Evolutionary conservation across 352 stramenopile genomes (phyloP).

Genomic region (Chrysophaeum taylorii): DNA sequence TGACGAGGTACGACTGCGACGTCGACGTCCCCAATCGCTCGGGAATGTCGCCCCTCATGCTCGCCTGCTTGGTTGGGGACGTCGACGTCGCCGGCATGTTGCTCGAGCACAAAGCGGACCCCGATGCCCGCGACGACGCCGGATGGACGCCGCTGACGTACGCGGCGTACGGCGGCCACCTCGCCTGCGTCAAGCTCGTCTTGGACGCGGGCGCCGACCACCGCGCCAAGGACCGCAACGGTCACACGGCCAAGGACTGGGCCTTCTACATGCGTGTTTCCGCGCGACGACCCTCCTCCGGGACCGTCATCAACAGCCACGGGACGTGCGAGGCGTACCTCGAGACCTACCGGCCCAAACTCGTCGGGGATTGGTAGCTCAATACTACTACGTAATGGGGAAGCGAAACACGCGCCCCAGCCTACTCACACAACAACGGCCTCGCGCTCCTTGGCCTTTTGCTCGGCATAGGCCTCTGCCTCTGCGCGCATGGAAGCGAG

Average conservation of each 20-base stretch:
- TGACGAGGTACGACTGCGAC: neutral
- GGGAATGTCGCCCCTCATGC: slow-evolving; percentile 1
- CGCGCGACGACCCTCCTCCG: too few relatives aligned
- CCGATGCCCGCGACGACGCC: neutral
- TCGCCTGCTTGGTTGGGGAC: neutral
- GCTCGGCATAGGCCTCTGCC: too few relatives aligned
- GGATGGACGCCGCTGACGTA: slow-evolving; percentile 16
- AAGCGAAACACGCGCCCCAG: too few relatives aligned
- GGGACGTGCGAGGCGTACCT: neutral
- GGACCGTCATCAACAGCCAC: neutral
- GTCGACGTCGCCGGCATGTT: neutral
- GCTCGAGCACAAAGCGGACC: slow-evolving; percentile 12
- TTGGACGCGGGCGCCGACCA: neutral
- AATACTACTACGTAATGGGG: too few relatives aligned
- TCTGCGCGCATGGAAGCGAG: too few relatives aligned
- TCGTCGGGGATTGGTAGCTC: too few relatives aligned
- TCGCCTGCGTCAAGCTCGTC: slow-evolving; percentile 10
- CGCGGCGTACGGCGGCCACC: slow-evolving; percentile 6
- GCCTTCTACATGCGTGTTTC: slow-evolving; percentile 3
- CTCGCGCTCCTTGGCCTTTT: too few relatives aligned
- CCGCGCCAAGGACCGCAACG: neutral
- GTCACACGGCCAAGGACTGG: slow-evolving; percentile 3
- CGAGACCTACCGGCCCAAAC: neutral
- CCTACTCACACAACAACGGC: too few relatives aligned
- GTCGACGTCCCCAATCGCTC: neutral